Percentiles rank a stretch among this genome's conserved stretches.
Conservation (phyloP, 2,329 filamentous ascomycete genomes). For the Tolypocladium ophioglossoides region DNA sequence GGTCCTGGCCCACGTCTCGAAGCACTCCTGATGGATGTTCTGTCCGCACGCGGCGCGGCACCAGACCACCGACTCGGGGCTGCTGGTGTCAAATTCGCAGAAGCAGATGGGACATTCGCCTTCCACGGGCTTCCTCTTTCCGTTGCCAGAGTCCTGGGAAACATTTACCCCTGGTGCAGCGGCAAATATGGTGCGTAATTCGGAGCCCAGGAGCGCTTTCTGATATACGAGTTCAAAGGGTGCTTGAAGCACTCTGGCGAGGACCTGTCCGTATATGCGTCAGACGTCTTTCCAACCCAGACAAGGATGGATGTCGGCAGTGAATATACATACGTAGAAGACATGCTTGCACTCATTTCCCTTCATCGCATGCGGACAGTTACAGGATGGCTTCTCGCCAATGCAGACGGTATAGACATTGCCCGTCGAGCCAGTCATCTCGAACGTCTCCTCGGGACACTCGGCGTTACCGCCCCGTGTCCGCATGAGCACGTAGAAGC, state of each 20-base stretch:
- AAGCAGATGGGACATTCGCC: conserved; percentile 50
- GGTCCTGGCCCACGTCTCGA: conserved; percentile 41
- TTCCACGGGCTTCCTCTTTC: conserved; percentile 37
- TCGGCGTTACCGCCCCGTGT: conserved; percentile 20
- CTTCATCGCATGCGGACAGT: conserved; percentile 41
- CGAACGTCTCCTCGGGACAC: conserved; percentile 40
- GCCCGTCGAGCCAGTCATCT: conserved; percentile 53
- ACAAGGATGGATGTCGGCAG: not conserved
- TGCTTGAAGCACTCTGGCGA: conserved; percentile 49
- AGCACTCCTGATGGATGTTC: conserved; percentile 43
- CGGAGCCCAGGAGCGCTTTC: conserved; percentile 45
- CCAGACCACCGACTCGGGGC: conserved; percentile 32
- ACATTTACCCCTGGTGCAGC: conserved; percentile 39
- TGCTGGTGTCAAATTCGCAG: conserved; percentile 28
- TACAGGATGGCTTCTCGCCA: conserved; percentile 37
- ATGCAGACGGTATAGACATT: conserved; percentile 53
- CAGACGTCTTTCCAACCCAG: not conserved
- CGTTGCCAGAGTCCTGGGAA: conserved; percentile 13
- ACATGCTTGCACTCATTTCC: conserved; percentile 57
- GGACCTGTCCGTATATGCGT: conserved; percentile 25
- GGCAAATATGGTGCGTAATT: conserved; percentile 48
- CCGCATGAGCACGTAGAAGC: conserved; percentile 36
- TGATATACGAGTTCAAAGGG: conserved; percentile 48
- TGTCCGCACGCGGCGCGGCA: conserved; percentile 41
- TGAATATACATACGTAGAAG: conserved; percentile 34